Base-by-base conservation (phyloP, 139 green algal species). In the Pseudopediastrum boryanum region DNA sequence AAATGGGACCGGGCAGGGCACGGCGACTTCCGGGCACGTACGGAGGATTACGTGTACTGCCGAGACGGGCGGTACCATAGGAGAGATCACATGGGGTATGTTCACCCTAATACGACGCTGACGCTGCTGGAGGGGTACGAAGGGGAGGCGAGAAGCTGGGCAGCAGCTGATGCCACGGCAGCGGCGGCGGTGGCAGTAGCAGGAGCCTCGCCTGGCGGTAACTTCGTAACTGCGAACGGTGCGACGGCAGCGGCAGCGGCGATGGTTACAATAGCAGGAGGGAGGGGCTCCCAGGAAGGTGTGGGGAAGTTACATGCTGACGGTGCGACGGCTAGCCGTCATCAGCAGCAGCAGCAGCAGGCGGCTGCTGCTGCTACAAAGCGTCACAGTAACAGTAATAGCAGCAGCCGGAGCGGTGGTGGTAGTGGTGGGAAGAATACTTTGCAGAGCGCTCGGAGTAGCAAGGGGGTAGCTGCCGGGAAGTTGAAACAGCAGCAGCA, bases 51-150 rank as follows among this genome's bases (percentile, higher is more conserved):
- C 51, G 78, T 85, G 12, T 75, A 83, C 62, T 85, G 83, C 58
- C 83, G 82, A 12, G 83, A 90, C 46, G 85, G 85, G 29, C 68
- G 82, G 82, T 89, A 69, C 61, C 84, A 89, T 67, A 79, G 86
- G 33, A 61, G 79, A 2, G 86, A 91, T 70, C 84, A 91, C 81
- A 81, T 91, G 79, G 86, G 86, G 1, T 86, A 87, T 62, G 43
- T 86, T 25, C 79, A 85, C 35, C 82, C 78, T 19, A 63, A 76
- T 5, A 85, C 87, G n/a, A 88, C 81, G 16, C 51, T 88, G 25
- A 91, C 86, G 0, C 72, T 91, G 52, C 76, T 91, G 29, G 86
- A 89, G 64, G 86, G 86, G 36, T 91, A 84, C 54, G 83, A 90
- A 59, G 78, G 84, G 41, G 86, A 88, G 23, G 84, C 46, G 46